phyloP scores from a whole-genome alignment of 345 rosid genomes.

The Populus pruinosa region DNA sequence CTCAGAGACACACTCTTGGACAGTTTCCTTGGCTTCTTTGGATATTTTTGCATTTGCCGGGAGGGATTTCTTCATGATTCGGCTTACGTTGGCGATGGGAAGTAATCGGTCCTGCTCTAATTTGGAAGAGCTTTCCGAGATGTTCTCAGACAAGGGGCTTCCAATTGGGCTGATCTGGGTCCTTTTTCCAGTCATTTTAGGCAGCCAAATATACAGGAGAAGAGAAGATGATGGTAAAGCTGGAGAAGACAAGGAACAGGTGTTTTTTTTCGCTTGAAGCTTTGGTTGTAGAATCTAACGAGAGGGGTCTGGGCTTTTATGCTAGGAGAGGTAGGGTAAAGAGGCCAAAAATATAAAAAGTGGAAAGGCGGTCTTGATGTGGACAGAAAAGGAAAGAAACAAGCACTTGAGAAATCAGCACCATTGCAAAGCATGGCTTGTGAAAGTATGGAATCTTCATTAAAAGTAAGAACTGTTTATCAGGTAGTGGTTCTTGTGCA shows the following conservation, averaged over 20 bases:
- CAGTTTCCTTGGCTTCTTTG: slow-evolving; percentile 28
- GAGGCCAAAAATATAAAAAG: not conserved
- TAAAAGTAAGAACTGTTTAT: not conserved
- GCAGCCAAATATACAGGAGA: not conserved
- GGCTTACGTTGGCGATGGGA: slow-evolving; percentile 31
- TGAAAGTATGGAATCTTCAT: slow-evolving; percentile 25
- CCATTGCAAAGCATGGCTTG: slow-evolving; percentile 23
- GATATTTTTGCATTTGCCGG: slow-evolving; percentile 30
- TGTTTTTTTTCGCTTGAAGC: not conserved
- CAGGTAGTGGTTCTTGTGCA: not conserved
- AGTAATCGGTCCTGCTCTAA: slow-evolving; percentile 24
- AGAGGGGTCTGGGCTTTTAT: slow-evolving; percentile 8
- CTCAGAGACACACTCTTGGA: slow-evolving; percentile 30
- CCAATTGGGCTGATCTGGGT: slow-evolving; percentile 35
- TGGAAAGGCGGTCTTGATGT: slow-evolving; percentile 38
- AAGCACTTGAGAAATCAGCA: slow-evolving; percentile 14
- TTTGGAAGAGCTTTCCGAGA: slow-evolving; percentile 32
- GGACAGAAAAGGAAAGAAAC: slow-evolving; percentile 31
- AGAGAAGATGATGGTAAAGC: not conserved
- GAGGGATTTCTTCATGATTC: slow-evolving; percentile 27
- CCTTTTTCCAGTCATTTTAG: slow-evolving; percentile 39
- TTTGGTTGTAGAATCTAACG: slow-evolving; percentile 19
- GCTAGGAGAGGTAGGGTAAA: slow-evolving; percentile 5
- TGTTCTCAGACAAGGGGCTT: slow-evolving; percentile 40
- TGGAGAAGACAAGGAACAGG: not conserved